These are phyloP conservation scores for Dipodascus albidus DNA, from an alignment of 805 yeast species.

Conservation along the genomic window DNA sequence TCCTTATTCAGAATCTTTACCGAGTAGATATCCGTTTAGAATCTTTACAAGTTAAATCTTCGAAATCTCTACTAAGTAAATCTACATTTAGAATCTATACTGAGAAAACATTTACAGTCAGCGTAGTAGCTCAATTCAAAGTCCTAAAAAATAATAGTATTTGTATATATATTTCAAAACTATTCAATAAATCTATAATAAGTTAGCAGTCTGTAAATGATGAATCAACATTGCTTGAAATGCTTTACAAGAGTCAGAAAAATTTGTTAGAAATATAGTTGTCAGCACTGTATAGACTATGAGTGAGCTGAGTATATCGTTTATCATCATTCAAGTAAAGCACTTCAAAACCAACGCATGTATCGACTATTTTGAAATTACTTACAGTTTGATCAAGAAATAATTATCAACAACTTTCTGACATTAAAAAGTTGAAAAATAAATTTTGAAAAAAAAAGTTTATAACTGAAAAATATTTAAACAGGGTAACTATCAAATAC, in stretches of 20 bases:
- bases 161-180: too few relatives aligned
- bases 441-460: background rate
- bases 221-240: background rate
- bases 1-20: too few relatives aligned
- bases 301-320: conserved; percentile 21
- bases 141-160: too few relatives aligned
- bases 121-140: too few relatives aligned
- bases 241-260: background rate
- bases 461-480: background rate
- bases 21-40: too few relatives aligned
- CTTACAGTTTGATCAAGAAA: background rate
- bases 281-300: conserved; percentile 18
- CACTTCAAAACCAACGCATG: background rate
- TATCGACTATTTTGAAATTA: background rate
- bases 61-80: too few relatives aligned
- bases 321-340: conserved; percentile 13
- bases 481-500: background rate
- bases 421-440: too few relatives aligned
- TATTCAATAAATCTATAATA: background rate
- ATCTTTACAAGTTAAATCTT: too few relatives aligned
- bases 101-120: too few relatives aligned
- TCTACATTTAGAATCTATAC: too few relatives aligned
- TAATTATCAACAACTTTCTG: too few relatives aligned
- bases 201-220: background rate
- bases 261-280: conserved; percentile 11